Conservation (phyloP, 495 filamentous ascomycete species). For the Hypoxylon trugodes region DNA sequence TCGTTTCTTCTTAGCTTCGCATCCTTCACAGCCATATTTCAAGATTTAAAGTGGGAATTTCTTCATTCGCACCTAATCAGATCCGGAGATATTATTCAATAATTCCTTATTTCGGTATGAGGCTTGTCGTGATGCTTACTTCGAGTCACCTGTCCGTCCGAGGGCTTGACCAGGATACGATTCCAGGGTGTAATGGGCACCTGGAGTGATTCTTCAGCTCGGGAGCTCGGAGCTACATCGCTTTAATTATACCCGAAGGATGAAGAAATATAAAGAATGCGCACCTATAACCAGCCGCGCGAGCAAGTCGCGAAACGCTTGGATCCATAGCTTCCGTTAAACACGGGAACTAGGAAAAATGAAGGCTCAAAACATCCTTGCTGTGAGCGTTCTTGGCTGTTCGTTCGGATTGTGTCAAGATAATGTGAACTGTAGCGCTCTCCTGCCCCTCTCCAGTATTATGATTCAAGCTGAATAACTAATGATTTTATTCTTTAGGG, state of each 20-base stretch:
- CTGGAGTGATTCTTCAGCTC: not conserved
- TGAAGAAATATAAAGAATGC: conserved; percentile 12
- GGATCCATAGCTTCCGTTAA: not conserved
- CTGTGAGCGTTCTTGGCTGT: conserved; percentile 20
- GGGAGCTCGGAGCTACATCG: conserved; percentile 9
- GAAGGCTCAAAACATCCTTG: conserved; percentile 16
- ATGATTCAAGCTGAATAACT: conserved; percentile 30
- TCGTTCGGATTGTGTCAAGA: conserved; percentile 32
- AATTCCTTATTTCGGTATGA: not conserved
- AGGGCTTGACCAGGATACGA: conserved; percentile 14
- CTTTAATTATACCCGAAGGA: conserved; percentile 20
- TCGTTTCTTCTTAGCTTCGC: not conserved
- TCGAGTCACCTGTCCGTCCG: conserved; percentile 8
- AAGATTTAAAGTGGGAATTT: conserved; percentile 6
- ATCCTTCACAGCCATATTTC: not conserved
- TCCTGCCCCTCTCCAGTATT: conserved; percentile 2
- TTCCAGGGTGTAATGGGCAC: conserved; percentile 22
- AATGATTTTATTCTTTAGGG: conserved; percentile 46
- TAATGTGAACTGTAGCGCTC: conserved; percentile 35
- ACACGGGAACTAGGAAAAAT: conserved; percentile 10
- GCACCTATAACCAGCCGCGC: not conserved
- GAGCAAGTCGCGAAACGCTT: not conserved
- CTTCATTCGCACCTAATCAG: not conserved
- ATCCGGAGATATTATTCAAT: not conserved
- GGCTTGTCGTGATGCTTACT: conserved; percentile 1